Conservation (phyloP, 768 basidiomycete genomes). For the Paxillus involutus region DNA sequence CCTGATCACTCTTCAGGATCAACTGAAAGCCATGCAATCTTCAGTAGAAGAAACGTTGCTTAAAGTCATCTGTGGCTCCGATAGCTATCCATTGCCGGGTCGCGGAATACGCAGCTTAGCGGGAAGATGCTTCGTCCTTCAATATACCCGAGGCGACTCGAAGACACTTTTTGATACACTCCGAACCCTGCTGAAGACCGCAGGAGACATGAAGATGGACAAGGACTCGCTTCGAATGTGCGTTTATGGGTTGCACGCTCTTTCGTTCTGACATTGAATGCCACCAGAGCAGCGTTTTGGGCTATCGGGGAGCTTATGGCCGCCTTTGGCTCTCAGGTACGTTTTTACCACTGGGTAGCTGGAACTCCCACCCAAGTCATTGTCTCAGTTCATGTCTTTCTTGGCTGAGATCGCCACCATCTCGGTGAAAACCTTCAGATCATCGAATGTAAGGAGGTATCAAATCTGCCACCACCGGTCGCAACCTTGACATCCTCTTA, state of each 20-base stretch:
- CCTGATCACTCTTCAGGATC: slow-evolving; percentile 45
- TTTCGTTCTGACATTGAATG: slow-evolving; percentile 3
- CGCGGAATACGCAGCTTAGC: slow-evolving; percentile 80
- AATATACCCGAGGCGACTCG: slow-evolving; percentile 83
- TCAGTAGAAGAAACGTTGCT: slow-evolving; percentile 63
- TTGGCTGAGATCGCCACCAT: slow-evolving; percentile 79
- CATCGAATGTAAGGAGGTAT: slow-evolving; percentile 60
- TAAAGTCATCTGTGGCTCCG: slow-evolving; percentile 63
- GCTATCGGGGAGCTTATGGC: slow-evolving; percentile 90
- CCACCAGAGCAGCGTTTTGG: slow-evolving; percentile 73
- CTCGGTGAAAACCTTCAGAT: slow-evolving; percentile 66
- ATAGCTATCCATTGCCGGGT: slow-evolving; percentile 80
- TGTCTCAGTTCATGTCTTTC: slow-evolving; percentile 85
- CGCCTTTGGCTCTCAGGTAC: slow-evolving; percentile 78
- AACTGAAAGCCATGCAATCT: slow-evolving; percentile 62
- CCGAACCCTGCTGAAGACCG: slow-evolving; percentile 72
- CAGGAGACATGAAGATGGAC: slow-evolving; percentile 70
- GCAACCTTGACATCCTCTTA: slow-evolving; percentile 8
- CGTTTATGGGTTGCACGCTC: slow-evolving; percentile 22
- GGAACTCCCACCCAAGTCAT: background rate
- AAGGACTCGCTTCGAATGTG: slow-evolving; percentile 69
- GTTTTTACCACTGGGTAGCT: slow-evolving; percentile 21
- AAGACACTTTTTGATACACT: slow-evolving; percentile 86
- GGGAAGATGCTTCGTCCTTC: slow-evolving; percentile 68
- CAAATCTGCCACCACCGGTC: background rate